These are phyloP conservation scores for Cyclotella choctawhatcheeana DNA, from an alignment of 108 stramenopile species.

Conservation along the genomic window DNA sequence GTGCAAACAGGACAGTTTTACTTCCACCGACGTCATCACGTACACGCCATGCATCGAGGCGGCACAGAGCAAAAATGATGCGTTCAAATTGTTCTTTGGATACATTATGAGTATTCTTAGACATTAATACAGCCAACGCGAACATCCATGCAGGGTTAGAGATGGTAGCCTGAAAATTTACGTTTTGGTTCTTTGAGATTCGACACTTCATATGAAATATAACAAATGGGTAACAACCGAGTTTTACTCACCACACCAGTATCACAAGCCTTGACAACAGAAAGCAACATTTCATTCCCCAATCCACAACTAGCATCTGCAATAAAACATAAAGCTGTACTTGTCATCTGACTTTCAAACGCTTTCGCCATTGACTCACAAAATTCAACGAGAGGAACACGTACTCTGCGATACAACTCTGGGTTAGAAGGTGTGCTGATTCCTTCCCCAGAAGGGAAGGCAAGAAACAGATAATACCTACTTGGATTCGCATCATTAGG, in stretches of 20 bases:
- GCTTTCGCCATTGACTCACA: slow-evolving; percentile 55
- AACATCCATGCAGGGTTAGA: slow-evolving; percentile 79
- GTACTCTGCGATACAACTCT: slow-evolving; percentile 35
- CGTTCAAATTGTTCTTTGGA: slow-evolving; percentile 53
- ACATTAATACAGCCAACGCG: slow-evolving; percentile 55
- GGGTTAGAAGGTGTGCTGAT: slow-evolving; percentile 9
- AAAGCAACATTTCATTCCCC: slow-evolving; percentile 38
- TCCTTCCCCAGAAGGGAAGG: slow-evolving; percentile 26
- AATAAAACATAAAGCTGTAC: slow-evolving; percentile 69
- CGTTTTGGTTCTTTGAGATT: too few species aligned
- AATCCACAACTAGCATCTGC: slow-evolving; percentile 75
- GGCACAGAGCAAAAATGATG: slow-evolving; percentile 72
- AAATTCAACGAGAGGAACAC: slow-evolving; percentile 68
- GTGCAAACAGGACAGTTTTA: slow-evolving; percentile 65
- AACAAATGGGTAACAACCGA: neutral
- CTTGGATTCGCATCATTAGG: slow-evolving; percentile 27
- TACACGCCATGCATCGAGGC: slow-evolving; percentile 79
- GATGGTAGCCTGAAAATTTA: slow-evolving; percentile 46
- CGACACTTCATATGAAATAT: neutral
- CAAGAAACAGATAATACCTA: slow-evolving; percentile 41
- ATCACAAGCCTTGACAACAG: slow-evolving; percentile 33
- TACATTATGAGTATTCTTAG: slow-evolving; percentile 43
- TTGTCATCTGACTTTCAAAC: slow-evolving; percentile 64
- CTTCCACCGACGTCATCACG: slow-evolving; percentile 50
- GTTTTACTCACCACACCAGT: slow-evolving; percentile 43